A percentile compares a stretch with the other conserved stretches of the same genome.
phyloP scores from a whole-genome alignment of 1,284 basidiomycete genomes.

The Ganoderma meredithae region DNA sequence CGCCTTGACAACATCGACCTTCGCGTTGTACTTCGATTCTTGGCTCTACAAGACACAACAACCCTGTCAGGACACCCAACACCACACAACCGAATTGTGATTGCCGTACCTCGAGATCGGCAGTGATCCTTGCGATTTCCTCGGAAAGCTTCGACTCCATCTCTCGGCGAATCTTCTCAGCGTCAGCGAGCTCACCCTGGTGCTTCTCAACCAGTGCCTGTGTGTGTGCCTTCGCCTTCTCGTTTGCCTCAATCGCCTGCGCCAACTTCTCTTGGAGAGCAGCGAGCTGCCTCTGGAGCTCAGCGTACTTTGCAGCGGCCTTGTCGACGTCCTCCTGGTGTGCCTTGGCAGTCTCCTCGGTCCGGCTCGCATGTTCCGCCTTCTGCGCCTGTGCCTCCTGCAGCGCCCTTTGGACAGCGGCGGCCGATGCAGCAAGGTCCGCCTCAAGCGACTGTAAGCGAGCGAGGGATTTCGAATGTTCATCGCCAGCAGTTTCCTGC shows the following conservation, averaged over 20 bases:
- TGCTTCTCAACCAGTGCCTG: slow-evolving; percentile 55
- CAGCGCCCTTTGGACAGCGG: slow-evolving; percentile 57
- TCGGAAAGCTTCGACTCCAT: slow-evolving; percentile 65
- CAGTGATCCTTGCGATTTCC: slow-evolving; percentile 61
- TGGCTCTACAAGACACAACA: slow-evolving; percentile 56
- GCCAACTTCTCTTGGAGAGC: slow-evolving; percentile 55
- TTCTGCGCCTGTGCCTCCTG: slow-evolving; percentile 62
- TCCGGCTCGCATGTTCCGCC: slow-evolving; percentile 50
- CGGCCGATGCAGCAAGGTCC: slow-evolving; percentile 54
- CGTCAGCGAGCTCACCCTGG: slow-evolving; percentile 54
- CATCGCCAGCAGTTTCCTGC: slow-evolving; percentile 71
- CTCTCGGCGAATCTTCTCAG: slow-evolving; percentile 52
- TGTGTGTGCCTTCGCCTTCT: slow-evolving; percentile 55
- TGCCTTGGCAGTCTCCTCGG: slow-evolving; percentile 50
- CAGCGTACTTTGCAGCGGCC: slow-evolving; percentile 53
- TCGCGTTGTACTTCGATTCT: slow-evolving; percentile 70
- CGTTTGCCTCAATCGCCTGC: slow-evolving; percentile 52
- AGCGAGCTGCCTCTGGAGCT: slow-evolving; percentile 54
- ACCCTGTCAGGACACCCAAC: neutral
- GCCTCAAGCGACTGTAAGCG: slow-evolving; percentile 61
- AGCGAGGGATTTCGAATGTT: slow-evolving; percentile 53
- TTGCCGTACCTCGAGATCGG: slow-evolving; percentile 67
- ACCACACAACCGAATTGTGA: neutral
- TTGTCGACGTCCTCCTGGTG: slow-evolving; percentile 57
- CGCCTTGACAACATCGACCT: slow-evolving; percentile 69